Conservation (phyloP, 2,329 filamentous ascomycete genomes). For the Grosmannia clavigera region DNA sequence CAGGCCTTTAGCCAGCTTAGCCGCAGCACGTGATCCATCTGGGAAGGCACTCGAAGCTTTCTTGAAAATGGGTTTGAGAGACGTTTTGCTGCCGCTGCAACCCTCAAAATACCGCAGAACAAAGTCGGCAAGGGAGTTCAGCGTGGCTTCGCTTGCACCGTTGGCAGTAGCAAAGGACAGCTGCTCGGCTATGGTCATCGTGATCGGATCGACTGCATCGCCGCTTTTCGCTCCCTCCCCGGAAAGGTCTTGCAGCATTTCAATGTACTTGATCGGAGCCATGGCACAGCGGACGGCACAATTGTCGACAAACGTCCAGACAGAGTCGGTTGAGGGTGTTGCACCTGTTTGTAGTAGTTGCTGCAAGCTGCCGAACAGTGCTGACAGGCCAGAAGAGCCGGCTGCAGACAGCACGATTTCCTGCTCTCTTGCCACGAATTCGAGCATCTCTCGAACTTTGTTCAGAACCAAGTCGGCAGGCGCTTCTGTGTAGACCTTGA, state of each 20-base stretch:
- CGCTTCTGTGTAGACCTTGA: conserved; percentile 44
- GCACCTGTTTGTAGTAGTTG: conserved; percentile 1
- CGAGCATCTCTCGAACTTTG: conserved; percentile 43
- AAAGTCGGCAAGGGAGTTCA: conserved; percentile 41
- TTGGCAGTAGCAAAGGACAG: conserved; percentile 52
- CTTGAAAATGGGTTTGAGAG: conserved; percentile 32
- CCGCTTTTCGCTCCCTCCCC: conserved; percentile 20
- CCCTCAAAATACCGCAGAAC: conserved; percentile 44
- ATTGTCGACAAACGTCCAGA: conserved; percentile 71
- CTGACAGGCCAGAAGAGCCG: conserved; percentile 23
- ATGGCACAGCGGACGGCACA: conserved; percentile 63
- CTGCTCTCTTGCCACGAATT: conserved; percentile 49
- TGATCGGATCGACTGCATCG: conserved; percentile 46
- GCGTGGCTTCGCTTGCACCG: conserved; percentile 23
- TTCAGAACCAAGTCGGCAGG: conserved; percentile 33
- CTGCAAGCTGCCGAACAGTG: conserved; percentile 30
- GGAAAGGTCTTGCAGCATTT: conserved; percentile 45
- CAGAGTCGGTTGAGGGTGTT: conserved; percentile 20
- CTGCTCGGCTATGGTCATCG: conserved; percentile 64
- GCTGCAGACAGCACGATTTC: conserved; percentile 33
- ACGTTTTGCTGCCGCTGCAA: conserved; percentile 25
- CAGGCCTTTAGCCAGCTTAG: conserved; percentile 2
- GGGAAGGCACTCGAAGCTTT: conserved; percentile 25
- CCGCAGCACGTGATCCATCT: conserved; percentile 20
- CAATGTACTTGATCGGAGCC: conserved; percentile 73